Evolutionary conservation across 345 rosid genomes (phyloP).

Genomic region (Camelina hispida): DNA sequence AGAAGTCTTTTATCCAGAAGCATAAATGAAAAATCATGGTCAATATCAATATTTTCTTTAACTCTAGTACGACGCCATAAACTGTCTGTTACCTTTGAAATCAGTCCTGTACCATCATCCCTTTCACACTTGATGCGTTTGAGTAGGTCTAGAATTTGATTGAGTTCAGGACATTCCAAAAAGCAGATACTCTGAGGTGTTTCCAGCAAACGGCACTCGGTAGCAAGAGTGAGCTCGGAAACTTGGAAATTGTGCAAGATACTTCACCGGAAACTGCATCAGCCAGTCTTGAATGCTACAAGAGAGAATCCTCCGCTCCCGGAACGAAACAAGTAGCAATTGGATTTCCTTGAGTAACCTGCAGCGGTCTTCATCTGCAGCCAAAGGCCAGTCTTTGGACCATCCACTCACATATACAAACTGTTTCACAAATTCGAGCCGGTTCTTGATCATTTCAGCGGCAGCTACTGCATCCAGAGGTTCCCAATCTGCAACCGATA

Average conservation of each 20-base stretch:
- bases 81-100: constrained; percentile 31
- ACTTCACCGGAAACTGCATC: neutral
- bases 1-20: constrained; percentile 39
- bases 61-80: constrained; percentile 25
- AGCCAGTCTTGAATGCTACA: constrained; percentile 24
- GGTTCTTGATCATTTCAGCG: constrained; percentile 17
- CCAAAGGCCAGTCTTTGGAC: constrained; percentile 31
- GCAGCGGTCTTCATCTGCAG: constrained; percentile 17
- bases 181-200: constrained; percentile 43
- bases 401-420: constrained; percentile 29
- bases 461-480: constrained; percentile 33
- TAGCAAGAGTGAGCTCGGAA: constrained; percentile 19
- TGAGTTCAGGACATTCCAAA: constrained; percentile 23
- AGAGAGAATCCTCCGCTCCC: neutral
- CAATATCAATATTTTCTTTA: constrained; percentile 36
- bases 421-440: constrained; percentile 7
- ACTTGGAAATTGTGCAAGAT: constrained; percentile 26
- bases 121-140: constrained; percentile 26
- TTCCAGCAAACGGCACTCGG: constrained; percentile 12
- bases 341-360: constrained; percentile 5
- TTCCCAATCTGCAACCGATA: constrained; percentile 17
- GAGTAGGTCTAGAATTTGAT: constrained; percentile 8
- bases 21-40: constrained; percentile 29
- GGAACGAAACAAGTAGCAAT: constrained; percentile 4
- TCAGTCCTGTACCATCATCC: constrained; percentile 26